Percentiles rank a stretch among this genome's conserved stretches.
These are phyloP conservation scores for Cochliopodium minus DNA, from an alignment of 208 protist species.

Conservation along the genomic window DNA sequence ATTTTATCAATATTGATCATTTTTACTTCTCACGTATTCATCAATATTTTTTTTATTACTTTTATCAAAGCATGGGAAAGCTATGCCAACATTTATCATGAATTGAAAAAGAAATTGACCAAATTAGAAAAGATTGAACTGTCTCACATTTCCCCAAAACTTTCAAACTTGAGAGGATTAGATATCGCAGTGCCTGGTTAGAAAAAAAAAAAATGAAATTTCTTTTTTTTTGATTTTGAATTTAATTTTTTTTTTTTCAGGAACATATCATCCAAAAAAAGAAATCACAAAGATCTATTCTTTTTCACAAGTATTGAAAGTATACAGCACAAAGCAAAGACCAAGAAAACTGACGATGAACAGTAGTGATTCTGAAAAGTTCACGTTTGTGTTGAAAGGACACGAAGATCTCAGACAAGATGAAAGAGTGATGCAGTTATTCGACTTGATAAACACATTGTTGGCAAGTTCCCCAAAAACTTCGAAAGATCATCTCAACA, in stretches of 20 bases:
- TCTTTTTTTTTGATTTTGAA: too few relatives aligned
- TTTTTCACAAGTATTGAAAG: slow-evolving; percentile 70
- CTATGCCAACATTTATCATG: slow-evolving; percentile 80
- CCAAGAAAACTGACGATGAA: slow-evolving; percentile 86
- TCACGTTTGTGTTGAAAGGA: slow-evolving; percentile 94
- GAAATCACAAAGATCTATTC: too few relatives aligned
- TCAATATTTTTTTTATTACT: too few relatives aligned
- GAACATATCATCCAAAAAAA: too few relatives aligned
- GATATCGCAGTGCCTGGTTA: slow-evolving; percentile 89
- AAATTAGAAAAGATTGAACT: slow-evolving; percentile 79
- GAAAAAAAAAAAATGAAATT: too few relatives aligned
- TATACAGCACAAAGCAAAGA: slow-evolving; percentile 97
- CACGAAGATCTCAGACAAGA: slow-evolving; percentile 94
- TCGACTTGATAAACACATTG: slow-evolving; percentile 95
- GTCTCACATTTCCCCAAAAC: slow-evolving; percentile 81
- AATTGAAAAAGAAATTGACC: slow-evolving; percentile 79
- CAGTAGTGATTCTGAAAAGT: slow-evolving; percentile 77
- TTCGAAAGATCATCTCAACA: slow-evolving; percentile 58
- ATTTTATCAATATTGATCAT: too few relatives aligned
- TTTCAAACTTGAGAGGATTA: slow-evolving; percentile 70
- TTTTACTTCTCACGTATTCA: too few relatives aligned
- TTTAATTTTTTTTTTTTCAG: too few relatives aligned
- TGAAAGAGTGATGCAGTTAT: slow-evolving; percentile 99
- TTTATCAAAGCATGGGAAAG: slow-evolving; percentile 82
- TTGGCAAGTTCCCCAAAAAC: slow-evolving; percentile 64